Conservation (phyloP, 2,329 filamentous ascomycete species). For the Pezicula neosporulosa region DNA sequence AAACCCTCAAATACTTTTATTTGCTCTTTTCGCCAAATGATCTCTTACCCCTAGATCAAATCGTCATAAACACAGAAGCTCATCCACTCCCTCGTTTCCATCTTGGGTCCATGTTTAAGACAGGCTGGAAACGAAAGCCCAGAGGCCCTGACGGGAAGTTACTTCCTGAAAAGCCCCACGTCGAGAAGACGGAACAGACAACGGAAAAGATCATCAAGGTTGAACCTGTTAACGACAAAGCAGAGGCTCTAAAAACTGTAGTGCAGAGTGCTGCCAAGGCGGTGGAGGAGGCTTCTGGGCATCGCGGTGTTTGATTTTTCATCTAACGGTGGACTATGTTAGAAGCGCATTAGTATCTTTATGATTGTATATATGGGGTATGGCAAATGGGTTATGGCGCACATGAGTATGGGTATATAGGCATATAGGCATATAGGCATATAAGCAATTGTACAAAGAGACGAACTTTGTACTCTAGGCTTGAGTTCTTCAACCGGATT, state of each 20-base stretch:
- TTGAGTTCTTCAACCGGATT: too few species aligned
- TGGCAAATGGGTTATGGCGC: too few species aligned
- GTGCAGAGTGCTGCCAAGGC: neutral
- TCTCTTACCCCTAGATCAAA: slow-evolving; percentile 76
- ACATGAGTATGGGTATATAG: too few species aligned
- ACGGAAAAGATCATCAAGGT: slow-evolving; percentile 11
- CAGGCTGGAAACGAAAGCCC: slow-evolving; percentile 75
- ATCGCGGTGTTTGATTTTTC: too few species aligned
- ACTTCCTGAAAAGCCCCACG: slow-evolving; percentile 14
- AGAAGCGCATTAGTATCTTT: too few species aligned
- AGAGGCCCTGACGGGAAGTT: slow-evolving; percentile 38
- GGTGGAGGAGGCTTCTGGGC: too few species aligned
- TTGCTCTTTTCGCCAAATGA: slow-evolving; percentile 85
- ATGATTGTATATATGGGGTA: too few species aligned
- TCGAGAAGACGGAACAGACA: slow-evolving; percentile 7
- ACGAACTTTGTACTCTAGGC: too few species aligned
- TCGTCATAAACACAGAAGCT: slow-evolving; percentile 95
- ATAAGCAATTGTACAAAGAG: too few species aligned
- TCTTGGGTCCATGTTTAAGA: slow-evolving; percentile 71
- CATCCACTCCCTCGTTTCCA: slow-evolving; percentile 88
- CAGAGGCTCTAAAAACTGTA: neutral
- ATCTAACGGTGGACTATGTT: too few species aligned
- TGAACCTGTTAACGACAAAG: slow-evolving; percentile 11
- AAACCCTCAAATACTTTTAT: slow-evolving; percentile 98
- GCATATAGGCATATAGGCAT: too few species aligned